phyloP scores from a whole-genome alignment of 805 yeast genomes.

The Candida silvicultrix region DNA sequence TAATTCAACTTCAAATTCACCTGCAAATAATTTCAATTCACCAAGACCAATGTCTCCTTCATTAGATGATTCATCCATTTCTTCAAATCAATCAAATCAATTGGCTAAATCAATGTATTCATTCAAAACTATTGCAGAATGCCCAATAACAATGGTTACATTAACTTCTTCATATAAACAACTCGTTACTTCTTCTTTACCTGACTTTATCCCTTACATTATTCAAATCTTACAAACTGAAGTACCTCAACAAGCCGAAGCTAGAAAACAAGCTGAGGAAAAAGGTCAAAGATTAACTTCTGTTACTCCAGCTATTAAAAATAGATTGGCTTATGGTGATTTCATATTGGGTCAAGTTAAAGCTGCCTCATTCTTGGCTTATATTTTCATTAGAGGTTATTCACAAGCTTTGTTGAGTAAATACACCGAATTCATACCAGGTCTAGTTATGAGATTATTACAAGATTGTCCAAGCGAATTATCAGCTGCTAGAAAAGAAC shows the following conservation, averaged over 20 bases:
- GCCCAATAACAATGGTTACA: slow-evolving; percentile 95
- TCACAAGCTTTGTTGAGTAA: slow-evolving; percentile 55
- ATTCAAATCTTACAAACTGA: slow-evolving; percentile 68
- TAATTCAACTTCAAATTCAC: slow-evolving; percentile 2
- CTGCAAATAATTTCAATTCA: slow-evolving; percentile 23
- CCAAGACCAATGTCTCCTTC: slow-evolving; percentile 35
- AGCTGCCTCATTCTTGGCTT: slow-evolving; percentile 92
- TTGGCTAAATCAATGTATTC: slow-evolving; percentile 69
- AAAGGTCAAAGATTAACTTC: slow-evolving; percentile 58
- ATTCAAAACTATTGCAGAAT: slow-evolving; percentile 88
- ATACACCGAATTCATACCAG: slow-evolving; percentile 69
- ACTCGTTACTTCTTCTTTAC: slow-evolving; percentile 63
- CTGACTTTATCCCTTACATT: slow-evolving; percentile 75
- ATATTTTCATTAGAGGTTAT: slow-evolving; percentile 80
- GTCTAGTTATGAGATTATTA: slow-evolving; percentile 72
- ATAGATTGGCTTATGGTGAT: slow-evolving; percentile 78
- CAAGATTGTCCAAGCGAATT: slow-evolving; percentile 96
- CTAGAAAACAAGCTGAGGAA: slow-evolving; percentile 50
- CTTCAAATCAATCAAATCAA: slow-evolving; percentile 35
- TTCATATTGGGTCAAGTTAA: slow-evolving; percentile 91
- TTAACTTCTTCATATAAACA: slow-evolving; percentile 82
- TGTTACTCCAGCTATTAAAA: slow-evolving; percentile 68
- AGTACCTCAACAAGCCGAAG: slow-evolving; percentile 73
- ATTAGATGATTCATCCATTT: slow-evolving; percentile 27
- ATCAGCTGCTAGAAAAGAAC: slow-evolving; percentile 86